Conservation (phyloP, 192 early-diverging fungal genomes). For the Chytriomyces sp. region DNA sequence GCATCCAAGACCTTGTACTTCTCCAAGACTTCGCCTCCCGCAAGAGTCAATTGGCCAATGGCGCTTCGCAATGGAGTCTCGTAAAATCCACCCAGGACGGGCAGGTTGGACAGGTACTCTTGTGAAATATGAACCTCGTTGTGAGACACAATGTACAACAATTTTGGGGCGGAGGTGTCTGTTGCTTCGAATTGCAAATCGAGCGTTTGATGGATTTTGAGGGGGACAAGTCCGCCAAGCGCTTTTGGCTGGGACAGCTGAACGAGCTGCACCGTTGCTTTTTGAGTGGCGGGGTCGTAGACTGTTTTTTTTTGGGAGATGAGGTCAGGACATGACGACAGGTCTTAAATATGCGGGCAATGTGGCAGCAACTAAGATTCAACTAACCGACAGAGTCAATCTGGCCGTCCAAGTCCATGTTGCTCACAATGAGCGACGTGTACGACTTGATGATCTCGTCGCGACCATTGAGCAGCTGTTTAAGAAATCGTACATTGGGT, state of each 20-base stretch:
- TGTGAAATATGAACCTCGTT: conserved; percentile 47
- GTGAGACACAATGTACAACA: conserved; percentile 52
- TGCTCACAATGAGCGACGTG: conserved; percentile 42
- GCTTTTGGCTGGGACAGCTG: conserved; percentile 49
- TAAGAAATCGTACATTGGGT: background rate
- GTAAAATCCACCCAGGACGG: conserved; percentile 51
- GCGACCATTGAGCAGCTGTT: conserved; percentile 43
- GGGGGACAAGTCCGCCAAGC: conserved; percentile 52
- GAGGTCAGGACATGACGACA: conserved; percentile 4
- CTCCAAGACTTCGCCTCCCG: conserved; percentile 50
- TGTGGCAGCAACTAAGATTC: conserved; percentile 9
- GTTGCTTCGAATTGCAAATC: conserved; percentile 53
- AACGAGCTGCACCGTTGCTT: conserved; percentile 32
- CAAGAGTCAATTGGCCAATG: conserved; percentile 50
- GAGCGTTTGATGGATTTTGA: conserved; percentile 52
- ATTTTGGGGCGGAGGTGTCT: conserved; percentile 9
- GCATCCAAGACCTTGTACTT: conserved; percentile 52
- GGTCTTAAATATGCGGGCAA: conserved; percentile 17
- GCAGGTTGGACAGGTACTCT: conserved; percentile 52
- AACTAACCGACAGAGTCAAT: conserved; percentile 41
- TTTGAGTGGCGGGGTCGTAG: conserved; percentile 41
- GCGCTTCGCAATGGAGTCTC: conserved; percentile 45
- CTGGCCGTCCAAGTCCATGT: conserved; percentile 44
- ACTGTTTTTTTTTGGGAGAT: conserved; percentile 14
- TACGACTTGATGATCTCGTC: conserved; percentile 54